These are phyloP conservation scores for Aspergillus terreus DNA, from an alignment of 2,329 filamentous ascomycete species.

Conservation along the genomic window DNA sequence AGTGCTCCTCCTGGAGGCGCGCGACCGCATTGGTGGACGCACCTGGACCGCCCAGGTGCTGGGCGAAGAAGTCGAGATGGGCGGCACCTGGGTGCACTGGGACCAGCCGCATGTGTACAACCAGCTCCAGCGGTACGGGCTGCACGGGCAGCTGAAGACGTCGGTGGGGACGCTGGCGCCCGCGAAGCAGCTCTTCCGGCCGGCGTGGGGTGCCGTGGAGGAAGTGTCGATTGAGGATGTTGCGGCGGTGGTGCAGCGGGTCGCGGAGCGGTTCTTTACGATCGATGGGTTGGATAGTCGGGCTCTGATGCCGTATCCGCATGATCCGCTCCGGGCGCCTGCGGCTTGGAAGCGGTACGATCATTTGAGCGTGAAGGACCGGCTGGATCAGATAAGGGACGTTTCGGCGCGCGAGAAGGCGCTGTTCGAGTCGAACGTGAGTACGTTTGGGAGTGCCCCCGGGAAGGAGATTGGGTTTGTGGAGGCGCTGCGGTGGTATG, in stretches of 20 bases:
- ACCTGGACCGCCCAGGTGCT: slow-evolving; percentile 38
- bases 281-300: slow-evolving; percentile 27
- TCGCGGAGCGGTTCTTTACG: slow-evolving; percentile 26
- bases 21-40: slow-evolving; percentile 42
- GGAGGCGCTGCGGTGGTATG: slow-evolving; percentile 28
- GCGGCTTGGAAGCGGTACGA: slow-evolving; percentile 27
- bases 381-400: slow-evolving; percentile 23
- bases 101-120: slow-evolving; percentile 26
- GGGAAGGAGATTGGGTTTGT: slow-evolving; percentile 21
- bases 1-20: slow-evolving; percentile 36
- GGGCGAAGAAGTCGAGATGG: slow-evolving; percentile 39
- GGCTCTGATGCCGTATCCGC: slow-evolving; percentile 35
- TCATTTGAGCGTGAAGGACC: slow-evolving; percentile 23
- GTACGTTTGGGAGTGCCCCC: slow-evolving; percentile 14
- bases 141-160: slow-evolving; percentile 15
- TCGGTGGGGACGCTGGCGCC: slow-evolving; percentile 12
- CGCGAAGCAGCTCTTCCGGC: slow-evolving; percentile 11
- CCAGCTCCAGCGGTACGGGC: slow-evolving; percentile 25
- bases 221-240: not conserved
- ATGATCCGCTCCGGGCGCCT: slow-evolving; percentile 27
- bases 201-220: not conserved
- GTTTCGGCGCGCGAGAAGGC: slow-evolving; percentile 18
- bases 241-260: not conserved
- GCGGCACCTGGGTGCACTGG: slow-evolving; percentile 43
- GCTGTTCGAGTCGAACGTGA: slow-evolving; percentile 18